Evolutionary conservation across 2,329 filamentous ascomycete species (phyloP).

Genomic region (Metarhizium album): DNA sequence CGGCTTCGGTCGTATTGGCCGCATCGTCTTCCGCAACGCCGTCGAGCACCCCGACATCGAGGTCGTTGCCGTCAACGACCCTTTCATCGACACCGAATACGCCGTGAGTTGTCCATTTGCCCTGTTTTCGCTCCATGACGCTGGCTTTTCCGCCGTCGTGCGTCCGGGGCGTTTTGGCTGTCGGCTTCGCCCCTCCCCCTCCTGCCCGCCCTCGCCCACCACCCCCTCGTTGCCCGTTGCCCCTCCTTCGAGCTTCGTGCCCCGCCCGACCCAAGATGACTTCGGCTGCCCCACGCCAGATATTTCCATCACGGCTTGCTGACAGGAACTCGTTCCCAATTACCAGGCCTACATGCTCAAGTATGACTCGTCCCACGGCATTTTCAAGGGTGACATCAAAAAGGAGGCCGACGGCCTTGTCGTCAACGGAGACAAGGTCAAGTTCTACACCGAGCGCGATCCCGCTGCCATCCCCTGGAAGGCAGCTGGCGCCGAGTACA

Average conservation of each 20-base stretch:
- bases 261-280: background rate
- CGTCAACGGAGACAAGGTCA: conserved; percentile 90
- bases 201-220: background rate
- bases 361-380: conserved; percentile 95
- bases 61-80: conserved; percentile 96
- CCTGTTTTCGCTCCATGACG: background rate
- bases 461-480: conserved; percentile 83
- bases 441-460: conserved; percentile 90
- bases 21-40: conserved; percentile 98
- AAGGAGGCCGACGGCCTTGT: conserved; percentile 60
- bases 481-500: conserved; percentile 79
- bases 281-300: background rate
- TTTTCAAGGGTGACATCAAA: conserved; percentile 87
- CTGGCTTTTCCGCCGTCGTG: background rate
- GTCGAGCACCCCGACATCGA: conserved; percentile 82
- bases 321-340: background rate
- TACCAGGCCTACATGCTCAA: conserved; percentile 97
- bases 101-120: conserved; percentile 57
- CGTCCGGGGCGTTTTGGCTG: background rate
- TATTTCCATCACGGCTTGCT: background rate
- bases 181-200: conserved; percentile 8
- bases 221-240: conserved; percentile 1
- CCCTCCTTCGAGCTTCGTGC: conserved; percentile 7
- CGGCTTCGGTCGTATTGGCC: conserved; percentile 98
- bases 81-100: conserved; percentile 97